Percentiles rank a stretch among this genome's conserved stretches.
phyloP scores from a whole-genome alignment of 306 rosid species.

The Cajanus cajan region DNA sequence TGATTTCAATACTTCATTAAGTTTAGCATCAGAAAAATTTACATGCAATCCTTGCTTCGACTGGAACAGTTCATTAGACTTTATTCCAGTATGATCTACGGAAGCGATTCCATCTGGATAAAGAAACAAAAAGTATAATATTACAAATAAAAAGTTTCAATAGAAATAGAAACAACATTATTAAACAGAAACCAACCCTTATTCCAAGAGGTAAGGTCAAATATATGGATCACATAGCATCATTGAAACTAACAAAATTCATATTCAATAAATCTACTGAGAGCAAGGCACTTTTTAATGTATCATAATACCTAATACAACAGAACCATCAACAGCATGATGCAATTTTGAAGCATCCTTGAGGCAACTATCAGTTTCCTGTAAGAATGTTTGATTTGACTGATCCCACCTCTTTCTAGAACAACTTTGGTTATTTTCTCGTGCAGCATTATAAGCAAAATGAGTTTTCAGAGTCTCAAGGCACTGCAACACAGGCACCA shows the following conservation, averaged over 20 bases:
- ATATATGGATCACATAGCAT: neutral
- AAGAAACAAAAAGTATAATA: conserved; percentile 16
- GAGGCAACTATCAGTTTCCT: conserved; percentile 36
- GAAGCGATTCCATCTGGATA: conserved; percentile 53
- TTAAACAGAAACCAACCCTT: conserved; percentile 11
- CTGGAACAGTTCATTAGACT: conserved; percentile 46
- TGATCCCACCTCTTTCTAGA: conserved; percentile 70
- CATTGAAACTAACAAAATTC: neutral
- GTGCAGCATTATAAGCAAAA: conserved; percentile 58
- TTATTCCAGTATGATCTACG: conserved; percentile 29
- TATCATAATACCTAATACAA: conserved; percentile 44
- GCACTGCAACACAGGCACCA: conserved; percentile 81
- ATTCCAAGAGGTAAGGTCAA: neutral
- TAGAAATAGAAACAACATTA: conserved; percentile 19
- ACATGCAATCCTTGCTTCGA: conserved; percentile 45
- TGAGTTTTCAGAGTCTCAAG: conserved; percentile 69
- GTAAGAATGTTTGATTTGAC: conserved; percentile 46
- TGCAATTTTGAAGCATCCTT: conserved; percentile 43
- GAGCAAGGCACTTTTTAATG: neutral
- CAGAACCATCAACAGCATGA: conserved; percentile 34
- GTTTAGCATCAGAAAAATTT: conserved; percentile 63
- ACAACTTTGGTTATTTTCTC: conserved; percentile 50
- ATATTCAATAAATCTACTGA: neutral
- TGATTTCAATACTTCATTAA: conserved; percentile 65
- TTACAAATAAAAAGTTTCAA: conserved; percentile 25